phyloP scores from a whole-genome alignment of 1,284 basidiomycete species.

The Ustilago sp. region DNA sequence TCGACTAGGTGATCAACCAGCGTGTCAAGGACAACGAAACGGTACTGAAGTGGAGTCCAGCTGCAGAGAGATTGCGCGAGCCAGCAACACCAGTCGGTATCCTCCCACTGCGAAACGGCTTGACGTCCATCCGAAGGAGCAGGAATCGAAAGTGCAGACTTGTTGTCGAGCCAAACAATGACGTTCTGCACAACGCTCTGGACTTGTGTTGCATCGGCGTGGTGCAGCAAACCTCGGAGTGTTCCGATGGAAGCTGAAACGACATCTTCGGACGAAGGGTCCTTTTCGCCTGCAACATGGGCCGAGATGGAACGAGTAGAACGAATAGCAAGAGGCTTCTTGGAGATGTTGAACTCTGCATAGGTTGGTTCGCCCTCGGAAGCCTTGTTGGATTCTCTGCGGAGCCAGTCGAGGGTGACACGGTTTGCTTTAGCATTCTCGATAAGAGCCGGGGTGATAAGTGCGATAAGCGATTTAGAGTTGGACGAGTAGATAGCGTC shows the following conservation, averaged over 20 bases:
- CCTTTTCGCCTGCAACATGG: slow-evolving; percentile 87
- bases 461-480: slow-evolving; percentile 80
- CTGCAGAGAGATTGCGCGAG: slow-evolving; percentile 80
- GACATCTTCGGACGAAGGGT: slow-evolving; percentile 81
- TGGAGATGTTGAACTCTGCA: slow-evolving; percentile 81
- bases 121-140: slow-evolving; percentile 31
- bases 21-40: slow-evolving; percentile 86
- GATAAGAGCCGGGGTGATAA: slow-evolving; percentile 82
- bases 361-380: slow-evolving; percentile 76
- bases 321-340: slow-evolving; percentile 79
- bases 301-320: slow-evolving; percentile 86
- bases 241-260: slow-evolving; percentile 80
- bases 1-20: slow-evolving; percentile 84
- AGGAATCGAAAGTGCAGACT: slow-evolving; percentile 29
- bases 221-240: slow-evolving; percentile 79
- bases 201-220: slow-evolving; percentile 83
- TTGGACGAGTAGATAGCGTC: slow-evolving; percentile 84
- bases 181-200: slow-evolving; percentile 78
- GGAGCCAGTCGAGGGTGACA: slow-evolving; percentile 75
- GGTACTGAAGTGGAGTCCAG: slow-evolving; percentile 91
- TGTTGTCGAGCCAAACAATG: slow-evolving; percentile 66
- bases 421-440: slow-evolving; percentile 75
- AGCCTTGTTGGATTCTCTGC: slow-evolving; percentile 77
- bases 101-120: slow-evolving; percentile 75
- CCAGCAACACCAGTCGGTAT: slow-evolving; percentile 83